A percentile compares a stretch with the other conserved stretches of the same genome.
These are phyloP conservation scores for Hibiscus syriacus DNA, from an alignment of 345 rosid species.

Conservation along the genomic window DNA sequence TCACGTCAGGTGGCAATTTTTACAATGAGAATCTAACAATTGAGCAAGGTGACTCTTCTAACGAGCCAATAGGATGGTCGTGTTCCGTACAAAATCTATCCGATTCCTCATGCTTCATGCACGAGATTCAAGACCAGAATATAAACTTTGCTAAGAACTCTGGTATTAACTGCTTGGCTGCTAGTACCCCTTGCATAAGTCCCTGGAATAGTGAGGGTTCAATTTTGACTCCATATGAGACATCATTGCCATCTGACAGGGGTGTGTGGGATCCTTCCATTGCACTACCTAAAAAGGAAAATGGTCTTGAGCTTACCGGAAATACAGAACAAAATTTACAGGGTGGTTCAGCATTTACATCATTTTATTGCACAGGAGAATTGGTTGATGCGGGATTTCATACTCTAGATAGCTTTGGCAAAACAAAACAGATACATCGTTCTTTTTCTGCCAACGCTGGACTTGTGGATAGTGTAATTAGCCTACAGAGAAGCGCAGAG, in stretches of 20 bases:
- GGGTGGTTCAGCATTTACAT: conserved; percentile 10
- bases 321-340: not conserved
- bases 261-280: not conserved
- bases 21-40: conserved; percentile 31
- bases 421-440: conserved; percentile 6
- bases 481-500: conserved; percentile 19
- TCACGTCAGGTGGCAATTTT: conserved; percentile 22
- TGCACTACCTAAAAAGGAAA: not conserved
- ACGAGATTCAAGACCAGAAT: conserved; percentile 9
- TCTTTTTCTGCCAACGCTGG: conserved; percentile 10
- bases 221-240: conserved; percentile 8
- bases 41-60: conserved; percentile 28
- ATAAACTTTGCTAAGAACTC: conserved; percentile 5
- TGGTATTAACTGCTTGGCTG: conserved; percentile 12
- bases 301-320: not conserved
- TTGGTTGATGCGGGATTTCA: conserved; percentile 12
- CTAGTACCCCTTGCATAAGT: conserved; percentile 1
- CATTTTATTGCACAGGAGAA: conserved; percentile 16
- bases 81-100: conserved; percentile 23
- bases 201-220: not conserved
- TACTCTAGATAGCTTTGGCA: conserved; percentile 10
- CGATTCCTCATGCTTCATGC: conserved; percentile 6
- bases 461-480: conserved; percentile 22
- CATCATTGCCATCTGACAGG: not conserved
- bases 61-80: conserved; percentile 33